Base-by-base conservation (phyloP, 1,284 basidiomycete species). In the Ustilago shanxiensis region DNA sequence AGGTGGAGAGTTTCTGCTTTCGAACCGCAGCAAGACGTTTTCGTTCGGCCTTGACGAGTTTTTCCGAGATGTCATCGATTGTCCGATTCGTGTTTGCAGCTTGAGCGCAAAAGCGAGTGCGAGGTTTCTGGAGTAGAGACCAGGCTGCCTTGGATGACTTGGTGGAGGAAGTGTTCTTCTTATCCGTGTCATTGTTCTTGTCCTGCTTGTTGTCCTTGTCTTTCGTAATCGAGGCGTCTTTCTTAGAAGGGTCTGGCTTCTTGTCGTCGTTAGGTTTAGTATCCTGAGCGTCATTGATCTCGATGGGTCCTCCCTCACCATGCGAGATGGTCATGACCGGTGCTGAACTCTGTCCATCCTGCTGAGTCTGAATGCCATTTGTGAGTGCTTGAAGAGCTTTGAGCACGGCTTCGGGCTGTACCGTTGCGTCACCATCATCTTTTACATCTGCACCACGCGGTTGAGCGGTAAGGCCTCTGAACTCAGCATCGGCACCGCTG, bases 91-190 rank as follows among this genome's bases (percentile, higher is more conserved):
- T 65, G 61, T 71, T 76, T 11, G 61, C 53, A 0, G 65, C 24
- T 37, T 76, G 73, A 1, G 68, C 73, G 28, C 73, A 76, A 52
- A 76, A 76, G 20, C 73, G 67, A 14, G 68, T 61, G 8, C 73
- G 73, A 11, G 68, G 73, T 29, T 60, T 41, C 16, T 75, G 66
- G 18, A 70, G 51, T 24, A 61, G 28, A 16, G 51, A 22, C 22
- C 53, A 16, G 5, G 44, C 24, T 26, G 59, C 50, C 47, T 74
- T 66, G 28, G 61, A 28, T 14, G 68, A 55, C 6, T 61, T 51
- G 26, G 51, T 55, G 18, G 29, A 9, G 20, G 55, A 50, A n/a
- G 31, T 6, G 31, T 6, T 45, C 37, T n/a, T n/a, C n/a, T n/a
- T n/a, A n/a, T n/a, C n/a, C n/a, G n/a, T n/a, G n/a, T n/a, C n/a